These are phyloP conservation scores for Caloboletus firmus DNA, from an alignment of 1,284 basidiomycete species.

Conservation along the genomic window DNA sequence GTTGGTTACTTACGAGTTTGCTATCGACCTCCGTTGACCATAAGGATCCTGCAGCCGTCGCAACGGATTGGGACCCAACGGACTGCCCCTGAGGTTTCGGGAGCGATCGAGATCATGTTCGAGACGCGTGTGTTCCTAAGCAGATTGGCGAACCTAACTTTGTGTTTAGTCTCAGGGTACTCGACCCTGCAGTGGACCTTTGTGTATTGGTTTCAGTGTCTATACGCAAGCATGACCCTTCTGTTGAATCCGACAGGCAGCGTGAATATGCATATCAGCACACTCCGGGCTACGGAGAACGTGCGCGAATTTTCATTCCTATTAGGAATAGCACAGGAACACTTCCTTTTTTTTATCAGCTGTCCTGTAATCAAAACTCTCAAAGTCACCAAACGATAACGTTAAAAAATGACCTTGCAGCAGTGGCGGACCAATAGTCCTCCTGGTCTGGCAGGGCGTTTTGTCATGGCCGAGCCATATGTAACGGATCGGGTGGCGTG, in stretches of 20 bases:
- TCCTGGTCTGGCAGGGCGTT: neutral
- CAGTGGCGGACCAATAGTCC: neutral
- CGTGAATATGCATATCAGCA: neutral
- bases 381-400: neutral
- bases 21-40: neutral
- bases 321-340: neutral
- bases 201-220: neutral
- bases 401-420: neutral
- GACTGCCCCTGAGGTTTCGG: slow-evolving; percentile 12
- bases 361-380: neutral
- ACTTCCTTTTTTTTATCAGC: neutral
- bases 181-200: neutral
- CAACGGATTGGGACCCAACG: slow-evolving; percentile 12
- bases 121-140: slow-evolving; percentile 7
- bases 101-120: neutral
- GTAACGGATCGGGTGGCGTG: slow-evolving; percentile 1
- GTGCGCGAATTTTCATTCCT: neutral
- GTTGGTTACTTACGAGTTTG: slow-evolving; percentile 7
- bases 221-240: neutral
- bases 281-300: neutral
- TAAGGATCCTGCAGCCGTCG: slow-evolving; percentile 1
- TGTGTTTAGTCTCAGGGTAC: no score
- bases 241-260: neutral
- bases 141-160: slow-evolving; percentile 25
- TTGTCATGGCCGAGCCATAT: slow-evolving; percentile 3